Evolutionary conservation across 2,329 filamentous ascomycete species (phyloP).

Genomic region (Niveomyces coronatus): DNA sequence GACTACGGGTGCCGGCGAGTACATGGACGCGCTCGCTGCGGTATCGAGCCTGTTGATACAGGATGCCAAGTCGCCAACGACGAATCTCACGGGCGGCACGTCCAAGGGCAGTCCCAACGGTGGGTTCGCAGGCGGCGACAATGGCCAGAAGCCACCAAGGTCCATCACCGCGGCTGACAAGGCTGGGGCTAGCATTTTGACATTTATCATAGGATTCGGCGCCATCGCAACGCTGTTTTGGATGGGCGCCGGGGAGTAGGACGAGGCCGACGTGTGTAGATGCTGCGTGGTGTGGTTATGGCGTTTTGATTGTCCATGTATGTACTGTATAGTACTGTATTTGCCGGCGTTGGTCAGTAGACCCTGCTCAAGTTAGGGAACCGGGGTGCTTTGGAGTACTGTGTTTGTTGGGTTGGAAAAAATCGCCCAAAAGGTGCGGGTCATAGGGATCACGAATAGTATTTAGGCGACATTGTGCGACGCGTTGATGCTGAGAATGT

Average conservation of each 20-base stretch:
- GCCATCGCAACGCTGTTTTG: conserved; percentile 36
- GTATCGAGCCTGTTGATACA: conserved; percentile 38
- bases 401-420: too few species aligned
- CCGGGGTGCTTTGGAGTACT: too few species aligned
- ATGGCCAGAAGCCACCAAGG: conserved; percentile 14
- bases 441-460: too few species aligned
- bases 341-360: too few species aligned
- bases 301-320: conserved; percentile 2
- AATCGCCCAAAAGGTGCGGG: too few species aligned
- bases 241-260: conserved; percentile 35
- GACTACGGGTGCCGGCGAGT: conserved; percentile 42
- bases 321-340: too few species aligned
- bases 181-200: conserved; percentile 39
- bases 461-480: too few species aligned
- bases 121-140: conserved; percentile 16
- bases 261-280: too few species aligned
- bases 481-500: too few species aligned
- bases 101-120: conserved; percentile 27
- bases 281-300: neutral
- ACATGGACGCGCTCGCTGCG: conserved; percentile 43
- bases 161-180: conserved; percentile 34
- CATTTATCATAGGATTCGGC: conserved; percentile 31
- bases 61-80: conserved; percentile 26
- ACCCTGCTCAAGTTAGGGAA: too few species aligned
- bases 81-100: conserved; percentile 37